Percentiles rank a stretch among this genome's conserved stretches.
Evolutionary conservation across 75 land plant genomes (phyloP).

Genomic region (Pseudotsuga menziesii): DNA sequence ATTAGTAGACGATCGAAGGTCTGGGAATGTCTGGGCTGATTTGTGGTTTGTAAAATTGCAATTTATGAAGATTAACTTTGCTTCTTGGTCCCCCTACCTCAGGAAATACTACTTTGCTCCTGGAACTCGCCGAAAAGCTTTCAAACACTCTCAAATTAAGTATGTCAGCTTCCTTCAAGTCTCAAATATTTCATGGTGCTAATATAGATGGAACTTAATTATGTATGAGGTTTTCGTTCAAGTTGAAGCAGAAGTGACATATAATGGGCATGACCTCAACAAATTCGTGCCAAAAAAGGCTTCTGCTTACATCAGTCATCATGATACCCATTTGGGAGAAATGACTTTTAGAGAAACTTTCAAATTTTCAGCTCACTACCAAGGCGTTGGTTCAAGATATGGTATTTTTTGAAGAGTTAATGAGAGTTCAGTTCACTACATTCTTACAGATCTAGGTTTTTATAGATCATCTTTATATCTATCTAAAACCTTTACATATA

Average conservation of each 20-base stretch:
- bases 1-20: background rate
- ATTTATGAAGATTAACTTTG: slow-evolving; percentile 52
- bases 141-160: slow-evolving; percentile 40
- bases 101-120: slow-evolving; percentile 66
- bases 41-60: background rate
- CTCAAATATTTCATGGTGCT: too few species aligned
- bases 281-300: slow-evolving; percentile 60
- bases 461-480: background rate
- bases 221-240: background rate
- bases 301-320: slow-evolving; percentile 51
- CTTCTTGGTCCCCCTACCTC: slow-evolving; percentile 77
- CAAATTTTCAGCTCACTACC: slow-evolving; percentile 46
- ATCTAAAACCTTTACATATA: background rate
- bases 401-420: slow-evolving; percentile 11
- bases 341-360: slow-evolving; percentile 65
- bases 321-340: slow-evolving; percentile 43
- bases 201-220: too few species aligned
- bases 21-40: background rate
- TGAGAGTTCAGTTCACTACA: background rate
- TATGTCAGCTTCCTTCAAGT: too few species aligned
- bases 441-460: background rate
- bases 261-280: slow-evolving; percentile 39
- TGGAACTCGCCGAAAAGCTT: slow-evolving; percentile 69
- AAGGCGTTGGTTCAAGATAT: slow-evolving; percentile 45
- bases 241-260: slow-evolving; percentile 43